Conservation (phyloP, 805 yeast species). For the Saturnispora bothae region DNA sequence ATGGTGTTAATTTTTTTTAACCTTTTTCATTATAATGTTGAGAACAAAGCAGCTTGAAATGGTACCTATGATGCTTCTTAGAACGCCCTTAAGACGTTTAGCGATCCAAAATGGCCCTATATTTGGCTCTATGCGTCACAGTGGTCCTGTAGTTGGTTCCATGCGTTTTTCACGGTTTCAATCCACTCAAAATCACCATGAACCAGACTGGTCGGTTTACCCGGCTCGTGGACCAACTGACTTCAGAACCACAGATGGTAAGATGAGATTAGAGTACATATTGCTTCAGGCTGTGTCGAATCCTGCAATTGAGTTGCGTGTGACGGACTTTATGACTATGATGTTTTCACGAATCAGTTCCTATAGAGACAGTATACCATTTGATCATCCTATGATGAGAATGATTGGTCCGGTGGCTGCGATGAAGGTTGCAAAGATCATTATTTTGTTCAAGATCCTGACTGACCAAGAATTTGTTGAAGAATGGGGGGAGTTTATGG, state of each 20-base stretch:
- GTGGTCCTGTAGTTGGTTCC: too few species aligned
- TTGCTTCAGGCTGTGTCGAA: constrained; percentile 8
- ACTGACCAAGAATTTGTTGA: constrained; percentile 6
- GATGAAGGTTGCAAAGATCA: constrained; percentile 4
- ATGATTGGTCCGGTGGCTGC: constrained; percentile 3
- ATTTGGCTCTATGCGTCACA: too few species aligned
- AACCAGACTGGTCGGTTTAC: constrained; percentile 7
- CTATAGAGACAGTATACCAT: constrained; percentile 1
- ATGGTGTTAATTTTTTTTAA: too few species aligned
- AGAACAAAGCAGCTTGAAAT: too few species aligned
- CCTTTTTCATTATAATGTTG: too few species aligned
- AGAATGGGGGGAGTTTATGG: constrained; percentile 9
- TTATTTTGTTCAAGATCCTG: constrained; percentile 6
- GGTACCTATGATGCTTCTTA: too few species aligned
- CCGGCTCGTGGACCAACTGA: constrained; percentile 12
- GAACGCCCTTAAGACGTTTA: too few species aligned
- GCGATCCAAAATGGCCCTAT: too few species aligned
- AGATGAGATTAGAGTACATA: constrained; percentile 10
- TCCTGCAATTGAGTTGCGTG: constrained; percentile 3
- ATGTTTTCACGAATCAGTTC: neutral
- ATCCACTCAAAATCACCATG: neutral
- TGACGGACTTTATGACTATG: constrained; percentile 2
- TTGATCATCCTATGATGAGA: neutral
- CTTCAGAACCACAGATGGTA: constrained; percentile 6
- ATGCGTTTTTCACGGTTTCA: neutral